Base-by-base conservation (phyloP, 768 basidiomycete genomes). In the Postia placenta region DNA sequence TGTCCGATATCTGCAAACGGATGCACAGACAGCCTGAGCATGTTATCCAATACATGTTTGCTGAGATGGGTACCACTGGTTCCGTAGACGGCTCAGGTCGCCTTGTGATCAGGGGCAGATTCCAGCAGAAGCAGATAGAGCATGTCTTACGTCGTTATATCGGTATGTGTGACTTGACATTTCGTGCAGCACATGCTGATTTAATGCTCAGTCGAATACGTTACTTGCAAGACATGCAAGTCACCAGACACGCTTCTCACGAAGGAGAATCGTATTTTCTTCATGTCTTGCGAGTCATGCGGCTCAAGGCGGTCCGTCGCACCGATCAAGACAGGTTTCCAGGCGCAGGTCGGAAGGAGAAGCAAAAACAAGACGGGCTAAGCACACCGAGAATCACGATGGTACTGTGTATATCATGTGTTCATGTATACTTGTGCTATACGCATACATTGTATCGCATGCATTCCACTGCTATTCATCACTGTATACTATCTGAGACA, bases 161-260 rank as follows among this genome's bases (percentile, higher is more conserved):
- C 60, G 90, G 93, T 94, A 66, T 57, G 85, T 73, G 6, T 45
- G 0, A 15, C 24, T 9, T 45, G 17, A 30, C 38, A 9, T 17
- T 14, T 9, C 14, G 11, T 45, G 11, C 4, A 5, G 17, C 26
- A 22, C 38, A 36, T 37, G 37, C 20, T 36, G 17, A 44, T 27
- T 26, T 26, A 37, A 19, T 19, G 33, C 37, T 52, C 11, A 95
- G 94, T 95, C 53, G 94, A 97, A 72, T 98, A 97, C 69, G 95
- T 97, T 52, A 94, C 94, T 33, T 99, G 96, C 81, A 95, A 96
- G 70, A 98, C 94, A 35, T 99, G 96, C 79, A 99, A 97, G 72
- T 97, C 95, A 1, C 91, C 91, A 39, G 96, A 99, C 67, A 99
- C 96, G 2, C 80, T 96, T 17, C 80, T 99, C 30, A 85, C 87